Percentiles rank a stretch among this genome's conserved stretches.
These are phyloP conservation scores for Arthrinium phaeospermum DNA, from an alignment of 2,329 filamentous ascomycete genomes.

Conservation along the genomic window DNA sequence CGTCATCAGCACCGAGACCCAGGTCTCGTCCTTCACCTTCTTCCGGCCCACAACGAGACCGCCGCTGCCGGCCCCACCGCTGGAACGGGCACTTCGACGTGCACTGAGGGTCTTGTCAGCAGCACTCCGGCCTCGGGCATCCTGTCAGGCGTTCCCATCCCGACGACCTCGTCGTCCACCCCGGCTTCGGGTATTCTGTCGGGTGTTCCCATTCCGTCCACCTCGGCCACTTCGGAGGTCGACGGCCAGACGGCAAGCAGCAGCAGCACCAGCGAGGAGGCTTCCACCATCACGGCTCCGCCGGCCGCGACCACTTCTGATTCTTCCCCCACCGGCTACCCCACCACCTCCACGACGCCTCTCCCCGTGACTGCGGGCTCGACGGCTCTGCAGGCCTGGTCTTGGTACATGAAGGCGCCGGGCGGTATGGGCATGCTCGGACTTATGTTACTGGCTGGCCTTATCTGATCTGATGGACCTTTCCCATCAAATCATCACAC, in stretches of 20 bases:
- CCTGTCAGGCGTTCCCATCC: neutral
- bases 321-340: neutral
- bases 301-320: neutral
- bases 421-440: neutral
- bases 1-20: neutral
- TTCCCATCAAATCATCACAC: too few species aligned
- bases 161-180: neutral
- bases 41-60: neutral
- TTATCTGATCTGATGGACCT: neutral
- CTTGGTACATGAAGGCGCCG: neutral
- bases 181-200: neutral
- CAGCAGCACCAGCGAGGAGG: neutral
- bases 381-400: neutral
- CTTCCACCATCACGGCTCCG: neutral
- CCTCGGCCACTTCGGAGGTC: neutral
- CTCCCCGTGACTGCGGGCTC: neutral
- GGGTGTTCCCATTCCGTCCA: neutral
- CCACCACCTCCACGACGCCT: neutral
- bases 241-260: neutral
- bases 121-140: neutral
- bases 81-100: neutral
- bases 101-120: neutral
- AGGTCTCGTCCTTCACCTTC: neutral
- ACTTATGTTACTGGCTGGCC: neutral
- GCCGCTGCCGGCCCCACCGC: neutral